Evolutionary conservation across 2,329 filamentous ascomycete species (phyloP), one percentile per base, ranked within the genome.

Genomic region (Paecilomyces dactylethromorphus): DNA sequence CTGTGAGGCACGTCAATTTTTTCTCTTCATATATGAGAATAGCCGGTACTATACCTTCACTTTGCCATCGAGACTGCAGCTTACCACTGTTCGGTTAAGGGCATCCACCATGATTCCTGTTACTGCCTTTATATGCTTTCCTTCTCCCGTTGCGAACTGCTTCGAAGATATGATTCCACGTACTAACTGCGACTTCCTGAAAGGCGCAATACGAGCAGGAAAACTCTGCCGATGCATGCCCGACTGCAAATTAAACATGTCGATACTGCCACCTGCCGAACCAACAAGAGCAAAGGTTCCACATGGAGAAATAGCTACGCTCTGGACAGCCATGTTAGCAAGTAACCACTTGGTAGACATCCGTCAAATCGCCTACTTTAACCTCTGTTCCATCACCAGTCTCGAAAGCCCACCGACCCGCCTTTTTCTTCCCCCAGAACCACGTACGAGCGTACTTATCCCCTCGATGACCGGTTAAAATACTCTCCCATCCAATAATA

Each of bases 241-340:
- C 52, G 94, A 97, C 73, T 99, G 94, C 59, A 99, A 79, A 71
- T 99, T 99, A 83, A 90, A 97, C 88, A 96, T 93, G 72, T 97
- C 92, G 58, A 99, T 87, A 33, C 86, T 85, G 50, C 94, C 94
- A 39, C 83, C 86, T 31, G 85, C 86, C 0, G 93, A 97, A 1
- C 94, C 94, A 22, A 99, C 82, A 3, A 97, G 77, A 2, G 92
- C 92, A 78, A 99, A 99, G 1, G 90, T 97, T 58, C 94, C 94
- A 68, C 94, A 99, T 1, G 91, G 84, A 57, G 91, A 96, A 60
- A 99, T 88, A 11, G 92, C 85, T 21, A 99, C 91, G 56, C 90
- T 93, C 63, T 89, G 85, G 32, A 58, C 62, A 29, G 61, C 39
- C 24, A 59, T 59, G 33, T 68, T 60, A 65, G 56, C 35, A 60